Conservation (phyloP, 148 eudicot genomes). For the Dianthus caryophyllus region DNA sequence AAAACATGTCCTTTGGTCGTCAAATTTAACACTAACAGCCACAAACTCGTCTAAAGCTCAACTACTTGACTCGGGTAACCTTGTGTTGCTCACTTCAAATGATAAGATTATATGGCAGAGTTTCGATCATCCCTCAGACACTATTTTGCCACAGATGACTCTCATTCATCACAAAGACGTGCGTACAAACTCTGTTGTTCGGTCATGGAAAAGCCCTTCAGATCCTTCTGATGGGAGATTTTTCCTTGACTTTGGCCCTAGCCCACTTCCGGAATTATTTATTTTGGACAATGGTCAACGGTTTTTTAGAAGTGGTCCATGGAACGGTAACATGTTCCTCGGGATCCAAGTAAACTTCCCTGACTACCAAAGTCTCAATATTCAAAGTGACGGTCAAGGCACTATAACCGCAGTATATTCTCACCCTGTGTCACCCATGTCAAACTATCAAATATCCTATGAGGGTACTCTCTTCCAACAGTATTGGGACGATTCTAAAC, state of each 20-base stretch:
- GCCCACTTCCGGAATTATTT: conserved; percentile 17
- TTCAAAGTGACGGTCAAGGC: conserved; percentile 18
- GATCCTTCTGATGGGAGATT: conserved; percentile 28
- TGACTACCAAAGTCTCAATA: conserved; percentile 17
- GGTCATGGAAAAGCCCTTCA: conserved; percentile 34
- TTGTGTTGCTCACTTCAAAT: conserved; percentile 25
- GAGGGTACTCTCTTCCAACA: conserved; percentile 20
- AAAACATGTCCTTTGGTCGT: conserved; percentile 16
- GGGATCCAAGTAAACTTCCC: conserved; percentile 23
- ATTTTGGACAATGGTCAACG: conserved; percentile 20
- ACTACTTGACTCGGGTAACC: conserved; percentile 43
- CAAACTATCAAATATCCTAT: conserved; percentile 20
- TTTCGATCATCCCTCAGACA: conserved; percentile 32
- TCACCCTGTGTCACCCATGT: conserved; percentile 1
- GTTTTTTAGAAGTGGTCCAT: conserved; percentile 33
- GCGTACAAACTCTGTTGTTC: background rate
- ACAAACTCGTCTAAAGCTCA: conserved; percentile 20
- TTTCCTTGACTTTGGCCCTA: conserved; percentile 13
- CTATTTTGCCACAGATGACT: conserved; percentile 34
- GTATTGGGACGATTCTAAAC: conserved; percentile 23
- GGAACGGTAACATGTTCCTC: conserved; percentile 30
- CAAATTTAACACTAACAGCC: background rate
- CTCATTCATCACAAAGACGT: conserved; percentile 25
- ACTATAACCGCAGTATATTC: conserved; percentile 16
- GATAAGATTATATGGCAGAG: conserved; percentile 36